Base-by-base conservation (phyloP, 2,329 filamentous ascomycete genomes). In the Clarireedia hainanense region DNA sequence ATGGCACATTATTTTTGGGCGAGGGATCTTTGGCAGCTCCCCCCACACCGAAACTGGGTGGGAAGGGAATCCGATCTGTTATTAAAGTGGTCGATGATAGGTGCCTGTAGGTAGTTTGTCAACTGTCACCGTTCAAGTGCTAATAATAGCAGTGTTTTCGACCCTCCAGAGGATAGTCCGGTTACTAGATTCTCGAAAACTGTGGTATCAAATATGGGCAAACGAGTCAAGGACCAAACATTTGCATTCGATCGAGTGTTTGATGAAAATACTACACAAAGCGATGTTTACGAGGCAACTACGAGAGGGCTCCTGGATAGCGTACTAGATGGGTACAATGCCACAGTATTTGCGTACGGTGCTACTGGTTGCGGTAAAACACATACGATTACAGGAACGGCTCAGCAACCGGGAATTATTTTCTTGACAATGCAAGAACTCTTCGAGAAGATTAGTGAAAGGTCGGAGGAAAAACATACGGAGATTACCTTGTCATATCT, bases 361-460 rank as follows among this genome's bases (percentile, higher is more conserved):
- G 94, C 94, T 40, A 99, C 94, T 0, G 94, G 94, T 40, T 99
- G 94, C 72, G 94, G 94, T 72, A 99, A 99, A 75, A 99, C 94
- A 24, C 94, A 99, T 71, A 99, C 94, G 9, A 99, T 99, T 67
- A 90, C 86, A 3, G 94, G 94, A 63, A 96, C 92, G 0, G 75
- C 90, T 1, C 88, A 95, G 69, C 88, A 95, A 67, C 94, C 94
- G 0, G 94, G 94, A 56, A 97, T 99, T 67, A 99, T 99, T 70
- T 99, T 97, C 74, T 75, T 99, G 65, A 97, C 94, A 1, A 99
- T 99, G 91, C 92, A 97, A 72, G 94, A 99, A 72, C 77, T 99
- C 24, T 99, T 99, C 68, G 94, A 99, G 74, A 89, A 92, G 71
- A 96, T 99, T 63, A 76, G 79, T n/a, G 94, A 97, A 56, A 75